A percentile compares a stretch with the other conserved stretches of the same genome.
phyloP scores from a whole-genome alignment of 2,329 filamentous ascomycete genomes.

The Fusarium staphyleae region DNA sequence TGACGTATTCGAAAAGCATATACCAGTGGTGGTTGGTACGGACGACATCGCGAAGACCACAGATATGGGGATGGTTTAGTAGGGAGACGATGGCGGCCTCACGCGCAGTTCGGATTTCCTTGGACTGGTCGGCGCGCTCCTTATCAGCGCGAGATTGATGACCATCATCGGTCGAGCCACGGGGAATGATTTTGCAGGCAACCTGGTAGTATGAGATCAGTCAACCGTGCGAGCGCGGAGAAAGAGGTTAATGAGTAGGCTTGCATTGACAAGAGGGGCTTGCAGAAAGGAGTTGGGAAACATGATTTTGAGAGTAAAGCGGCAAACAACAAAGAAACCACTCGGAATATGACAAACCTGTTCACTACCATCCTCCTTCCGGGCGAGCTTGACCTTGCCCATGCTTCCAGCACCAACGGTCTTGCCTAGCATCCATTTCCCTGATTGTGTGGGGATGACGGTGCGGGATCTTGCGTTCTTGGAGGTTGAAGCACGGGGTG shows the following conservation, averaged over 20 bases:
- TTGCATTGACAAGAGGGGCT: constrained; percentile 23
- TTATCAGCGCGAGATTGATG: constrained; percentile 74
- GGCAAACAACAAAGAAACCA: not conserved
- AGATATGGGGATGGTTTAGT: constrained; percentile 93
- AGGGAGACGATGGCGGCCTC: constrained; percentile 97
- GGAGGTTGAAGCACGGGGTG: constrained; percentile 48
- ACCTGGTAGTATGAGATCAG: constrained; percentile 57
- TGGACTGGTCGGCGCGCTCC: constrained; percentile 92
- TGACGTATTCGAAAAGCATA: constrained; percentile 99
- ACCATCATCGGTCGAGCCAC: constrained; percentile 87
- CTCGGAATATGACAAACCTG: constrained; percentile 66
- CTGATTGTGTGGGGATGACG: constrained; percentile 87
- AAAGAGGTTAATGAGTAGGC: constrained; percentile 6
- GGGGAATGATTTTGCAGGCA: constrained; percentile 95
- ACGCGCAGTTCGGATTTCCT: constrained; percentile 92
- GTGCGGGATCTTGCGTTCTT: constrained; percentile 70
- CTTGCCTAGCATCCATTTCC: constrained; percentile 94
- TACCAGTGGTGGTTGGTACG: constrained; percentile 99
- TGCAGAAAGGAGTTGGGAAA: constrained; percentile 7
- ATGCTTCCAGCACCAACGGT: constrained; percentile 98
- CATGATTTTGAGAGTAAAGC: not conserved
- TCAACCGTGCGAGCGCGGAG: constrained; percentile 24
- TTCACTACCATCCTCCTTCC: constrained; percentile 87
- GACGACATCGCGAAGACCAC: constrained; percentile 92
- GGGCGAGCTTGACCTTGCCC: constrained; percentile 97